Percentiles rank a stretch among this genome's conserved stretches.
phyloP scores from a whole-genome alignment of 331 rosid genomes.

The Erythrophleum ivorense region DNA sequence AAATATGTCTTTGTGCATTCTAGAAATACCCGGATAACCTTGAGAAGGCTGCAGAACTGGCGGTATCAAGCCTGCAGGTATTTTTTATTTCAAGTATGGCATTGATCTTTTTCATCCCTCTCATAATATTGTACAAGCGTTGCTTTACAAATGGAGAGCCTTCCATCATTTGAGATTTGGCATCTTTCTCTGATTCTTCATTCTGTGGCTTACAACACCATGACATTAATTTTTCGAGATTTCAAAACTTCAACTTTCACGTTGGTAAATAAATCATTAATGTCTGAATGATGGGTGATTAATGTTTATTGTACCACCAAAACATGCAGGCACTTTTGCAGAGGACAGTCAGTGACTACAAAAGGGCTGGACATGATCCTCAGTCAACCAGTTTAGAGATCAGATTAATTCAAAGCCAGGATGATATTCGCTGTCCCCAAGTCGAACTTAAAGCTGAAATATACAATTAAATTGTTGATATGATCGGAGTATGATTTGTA shows the following conservation, averaged over 20 bases:
- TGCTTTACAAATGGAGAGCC: slow-evolving; percentile 18
- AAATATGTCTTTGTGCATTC: slow-evolving; percentile 33
- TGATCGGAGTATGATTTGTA: not conserved
- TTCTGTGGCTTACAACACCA: not conserved
- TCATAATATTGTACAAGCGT: slow-evolving; percentile 3
- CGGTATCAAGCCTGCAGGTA: slow-evolving; percentile 86
- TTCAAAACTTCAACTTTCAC: not conserved
- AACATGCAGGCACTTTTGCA: slow-evolving; percentile 78
- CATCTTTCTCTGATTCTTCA: not conserved
- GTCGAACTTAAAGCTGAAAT: slow-evolving; percentile 14
- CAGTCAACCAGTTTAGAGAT: slow-evolving; percentile 86
- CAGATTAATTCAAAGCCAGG: slow-evolving; percentile 92
- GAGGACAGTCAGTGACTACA: slow-evolving; percentile 72
- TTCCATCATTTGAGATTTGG: slow-evolving; percentile 16
- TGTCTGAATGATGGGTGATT: slow-evolving; percentile 1
- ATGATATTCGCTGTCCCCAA: slow-evolving; percentile 73
- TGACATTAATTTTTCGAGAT: slow-evolving; percentile 5
- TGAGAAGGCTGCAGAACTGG: slow-evolving; percentile 82
- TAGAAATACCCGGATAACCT: slow-evolving; percentile 79
- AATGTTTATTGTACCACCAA: not conserved
- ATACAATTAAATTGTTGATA: slow-evolving; percentile 1
- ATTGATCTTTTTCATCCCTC: slow-evolving; percentile 20
- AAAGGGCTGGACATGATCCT: slow-evolving; percentile 68
- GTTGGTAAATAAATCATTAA: not conserved
- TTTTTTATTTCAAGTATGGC: slow-evolving; percentile 17